Base-by-base conservation (phyloP, 768 basidiomycete genomes). In the Tylopilus sp. region DNA sequence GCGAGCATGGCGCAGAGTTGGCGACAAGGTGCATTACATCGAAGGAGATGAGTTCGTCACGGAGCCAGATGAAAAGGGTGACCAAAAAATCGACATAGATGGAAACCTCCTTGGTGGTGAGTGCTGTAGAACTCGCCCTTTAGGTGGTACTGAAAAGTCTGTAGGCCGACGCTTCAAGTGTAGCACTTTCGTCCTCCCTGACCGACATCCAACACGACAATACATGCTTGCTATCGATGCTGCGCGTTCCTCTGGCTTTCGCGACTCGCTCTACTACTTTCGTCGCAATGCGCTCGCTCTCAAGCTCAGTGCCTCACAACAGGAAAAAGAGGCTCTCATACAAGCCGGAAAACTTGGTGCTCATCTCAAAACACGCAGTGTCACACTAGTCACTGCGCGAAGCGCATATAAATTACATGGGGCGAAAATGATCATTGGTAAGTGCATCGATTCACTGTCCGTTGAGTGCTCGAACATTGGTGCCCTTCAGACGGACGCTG, bases 211-310 rank as follows among this genome's bases (percentile, higher is more conserved):
- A 9, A 80, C 89, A 23, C 80, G 87, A 40, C 77, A 82, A 53
- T 99, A 97, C 72, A 90, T 97, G 82, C 88, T 98, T 38, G 94
- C 95, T 20, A 98, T 99, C 52, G 97, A 99, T 63, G 95, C 94
- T 3, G 97, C 97, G 1, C 84, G 95, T 23, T 91, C 91, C 9
- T 95, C 92, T 18, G 97, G 97, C 4, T 98, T 93, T 71, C 82
- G 93, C 43, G 97, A 98, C 69, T 98, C 97, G 9, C 74, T 98
- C n/a, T 97, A 98, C 70, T 98, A 98, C 70, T 95, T 98, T 71
- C 87, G 97, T 3, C 81, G 93, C 6, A 97, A 95, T 57, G 82
- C 83, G 0, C 82, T 92, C 25, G 88, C 95, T 15, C 77, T 94
- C 75, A 98, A 98, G 69, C 79, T 97, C 53, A 87, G 86, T 56